These are phyloP conservation scores for Erucastrum elatum DNA, from an alignment of 345 rosid genomes.

Conservation along the genomic window DNA sequence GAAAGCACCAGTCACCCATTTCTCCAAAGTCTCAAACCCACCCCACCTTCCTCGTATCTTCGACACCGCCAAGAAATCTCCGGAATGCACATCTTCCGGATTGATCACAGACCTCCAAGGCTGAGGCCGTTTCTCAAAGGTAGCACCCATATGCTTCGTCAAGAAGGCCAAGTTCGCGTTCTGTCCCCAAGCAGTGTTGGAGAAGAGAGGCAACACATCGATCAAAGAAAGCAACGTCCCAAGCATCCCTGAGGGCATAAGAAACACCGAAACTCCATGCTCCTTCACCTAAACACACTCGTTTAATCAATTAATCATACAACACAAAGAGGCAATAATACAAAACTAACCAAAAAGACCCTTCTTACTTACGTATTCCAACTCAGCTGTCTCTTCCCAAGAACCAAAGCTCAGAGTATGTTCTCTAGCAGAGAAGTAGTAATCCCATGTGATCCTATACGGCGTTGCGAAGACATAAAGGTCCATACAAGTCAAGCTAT, in stretches of 20 bases:
- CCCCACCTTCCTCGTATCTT: constrained; percentile 99
- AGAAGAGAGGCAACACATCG: constrained; percentile 90
- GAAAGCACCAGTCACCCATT: constrained; percentile 99
- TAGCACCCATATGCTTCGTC: constrained; percentile 86
- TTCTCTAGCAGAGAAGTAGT: constrained; percentile 77
- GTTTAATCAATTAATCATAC: neutral
- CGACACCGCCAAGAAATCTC: constrained; percentile 89
- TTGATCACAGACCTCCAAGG: constrained; percentile 70
- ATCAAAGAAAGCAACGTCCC: constrained; percentile 81
- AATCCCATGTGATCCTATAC: constrained; percentile 93
- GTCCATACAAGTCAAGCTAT: constrained; percentile 98
- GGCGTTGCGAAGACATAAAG: constrained; percentile 97
- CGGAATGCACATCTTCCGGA: constrained; percentile 82
- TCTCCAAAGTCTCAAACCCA: constrained; percentile 95
- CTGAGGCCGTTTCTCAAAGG: constrained; percentile 74
- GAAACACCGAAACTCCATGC: constrained; percentile 93
- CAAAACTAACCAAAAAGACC: neutral
- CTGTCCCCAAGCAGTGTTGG: constrained; percentile 92
- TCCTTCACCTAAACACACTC: constrained; percentile 65
- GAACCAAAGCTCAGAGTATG: constrained; percentile 79
- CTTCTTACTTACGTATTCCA: constrained; percentile 94
- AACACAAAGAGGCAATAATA: neutral
- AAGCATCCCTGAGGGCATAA: constrained; percentile 97
- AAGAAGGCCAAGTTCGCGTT: constrained; percentile 85
- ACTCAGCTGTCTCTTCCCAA: constrained; percentile 90